A percentile compares a stretch with the other conserved stretches of the same genome.
Conservation (phyloP, 2,329 filamentous ascomycete species). For the Nemania bipapillata region DNA sequence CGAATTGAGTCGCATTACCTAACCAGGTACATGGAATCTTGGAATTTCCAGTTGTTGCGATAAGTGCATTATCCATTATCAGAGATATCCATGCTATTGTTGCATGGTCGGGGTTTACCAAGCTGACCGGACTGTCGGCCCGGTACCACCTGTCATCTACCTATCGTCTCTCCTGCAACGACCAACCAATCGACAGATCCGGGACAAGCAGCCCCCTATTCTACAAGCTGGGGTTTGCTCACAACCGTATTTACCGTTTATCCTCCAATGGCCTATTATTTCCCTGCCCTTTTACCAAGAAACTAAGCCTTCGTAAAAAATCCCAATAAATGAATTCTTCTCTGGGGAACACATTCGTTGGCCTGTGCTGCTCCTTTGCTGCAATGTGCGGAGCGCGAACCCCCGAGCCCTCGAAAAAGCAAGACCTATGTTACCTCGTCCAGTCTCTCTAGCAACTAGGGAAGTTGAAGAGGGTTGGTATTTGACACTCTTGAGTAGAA, state of each 20-base stretch:
- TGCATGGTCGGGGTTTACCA: not conserved
- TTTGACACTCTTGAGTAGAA: not conserved
- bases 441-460: too few species aligned
- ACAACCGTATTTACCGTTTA: conserved; percentile 25
- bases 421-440: too few species aligned
- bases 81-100: not conserved
- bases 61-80: conserved; percentile 21
- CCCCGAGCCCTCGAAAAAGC: conserved; percentile 44
- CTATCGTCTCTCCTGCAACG: too few species aligned
- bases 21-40: too few species aligned
- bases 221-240: not conserved
- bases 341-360: not conserved
- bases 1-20: conserved; percentile 5
- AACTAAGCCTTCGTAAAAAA: not conserved
- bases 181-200: too few species aligned
- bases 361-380: not conserved
- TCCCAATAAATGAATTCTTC: not conserved
- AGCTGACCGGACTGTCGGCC: not conserved
- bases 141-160: not conserved
- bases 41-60: conserved; percentile 21
- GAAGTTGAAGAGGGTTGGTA: not conserved
- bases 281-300: conserved; percentile 10
- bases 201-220: not conserved
- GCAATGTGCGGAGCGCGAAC: conserved; percentile 40
- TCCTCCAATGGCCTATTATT: conserved; percentile 14